Evolutionary conservation across 495 filamentous ascomycete species (phyloP), one percentile per base, ranked within the genome.

Genomic region (Lasiosphaeria hispida): DNA sequence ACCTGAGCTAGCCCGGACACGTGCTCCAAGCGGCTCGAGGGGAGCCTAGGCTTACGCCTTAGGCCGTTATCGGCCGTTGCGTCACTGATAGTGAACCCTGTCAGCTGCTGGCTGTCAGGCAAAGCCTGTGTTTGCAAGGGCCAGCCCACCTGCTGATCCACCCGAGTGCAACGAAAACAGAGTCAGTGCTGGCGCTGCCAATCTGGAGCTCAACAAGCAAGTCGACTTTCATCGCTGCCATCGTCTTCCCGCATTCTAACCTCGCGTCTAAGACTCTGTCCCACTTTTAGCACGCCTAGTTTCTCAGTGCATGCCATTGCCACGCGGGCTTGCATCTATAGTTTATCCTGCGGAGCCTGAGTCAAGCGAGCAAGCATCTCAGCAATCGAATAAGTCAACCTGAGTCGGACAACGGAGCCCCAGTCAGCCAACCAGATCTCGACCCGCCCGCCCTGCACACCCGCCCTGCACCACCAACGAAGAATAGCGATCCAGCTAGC

Each of bases 31-130:
- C 23, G 5, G 23, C 35, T 17, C 14, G 49, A 14, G 14, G 30
- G 45, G 37, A n/a, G n/a, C n/a, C 14, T 33, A 33, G 53, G n/a
- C 5, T 13, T n/a, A n/a, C n/a, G 5, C 14, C 14, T 54, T 47
- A 36, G 48, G 53, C 42, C 50, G 47, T 67, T 68, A 69, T 66
- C 66, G 56, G 38, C 57, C 14, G 56, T 72, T 72, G 69, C 69
- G 69, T 72, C 69, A 72, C 69, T 57, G 69, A 72, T 70, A 70
- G 66, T 44, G 43, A 40, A 33, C 48, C 49, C 43, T 38, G 23
- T 54, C 65, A 58, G 55, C 62, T 59, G 57, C 14, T 10, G 33
- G 39, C 23, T 30, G 17, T 37, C 40, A 47, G 52, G 43, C 52
- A 19, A 55, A 19, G 17, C 43, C 48, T 11, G 6, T 40, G n/a